Percentiles rank a stretch among this genome's conserved stretches.
phyloP scores from a whole-genome alignment of 805 yeast genomes.

The Priceomyces medius region DNA sequence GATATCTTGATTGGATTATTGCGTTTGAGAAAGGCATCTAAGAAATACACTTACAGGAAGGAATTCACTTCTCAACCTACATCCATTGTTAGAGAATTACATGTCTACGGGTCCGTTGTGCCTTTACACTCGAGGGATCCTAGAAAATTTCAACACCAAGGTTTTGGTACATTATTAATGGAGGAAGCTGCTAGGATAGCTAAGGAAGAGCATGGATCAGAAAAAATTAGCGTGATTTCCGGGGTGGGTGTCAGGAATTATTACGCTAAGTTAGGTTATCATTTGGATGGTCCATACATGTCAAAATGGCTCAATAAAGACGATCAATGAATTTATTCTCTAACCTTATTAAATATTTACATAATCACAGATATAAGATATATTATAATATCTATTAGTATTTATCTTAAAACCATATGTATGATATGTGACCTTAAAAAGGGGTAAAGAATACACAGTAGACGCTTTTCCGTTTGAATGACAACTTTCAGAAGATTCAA shows the following conservation, averaged over 20 bases:
- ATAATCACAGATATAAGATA: no score
- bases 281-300: slow-evolving; percentile 95
- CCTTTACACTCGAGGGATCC: slow-evolving; percentile 97
- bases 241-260: slow-evolving; percentile 98
- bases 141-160: slow-evolving; percentile 97
- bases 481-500: no score
- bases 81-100: slow-evolving; percentile 93
- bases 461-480: no score
- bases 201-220: slow-evolving; percentile 89
- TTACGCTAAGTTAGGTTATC: slow-evolving; percentile 88
- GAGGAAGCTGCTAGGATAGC: slow-evolving; percentile 98
- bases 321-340: no score
- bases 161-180: slow-evolving; percentile 95
- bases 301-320: slow-evolving; percentile 49
- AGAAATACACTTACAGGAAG: slow-evolving; percentile 85
- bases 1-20: slow-evolving; percentile 91
- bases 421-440: no score
- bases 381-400: no score
- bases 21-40: slow-evolving; percentile 83
- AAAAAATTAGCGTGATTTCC: slow-evolving; percentile 87
- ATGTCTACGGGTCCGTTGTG: slow-evolving; percentile 96
- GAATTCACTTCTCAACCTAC: slow-evolving; percentile 84
- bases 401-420: no score
- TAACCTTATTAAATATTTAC: no score
- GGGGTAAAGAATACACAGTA: no score